phyloP scores from a whole-genome alignment of 164 flowering plant genomes.

The Echeveria elegans region DNA sequence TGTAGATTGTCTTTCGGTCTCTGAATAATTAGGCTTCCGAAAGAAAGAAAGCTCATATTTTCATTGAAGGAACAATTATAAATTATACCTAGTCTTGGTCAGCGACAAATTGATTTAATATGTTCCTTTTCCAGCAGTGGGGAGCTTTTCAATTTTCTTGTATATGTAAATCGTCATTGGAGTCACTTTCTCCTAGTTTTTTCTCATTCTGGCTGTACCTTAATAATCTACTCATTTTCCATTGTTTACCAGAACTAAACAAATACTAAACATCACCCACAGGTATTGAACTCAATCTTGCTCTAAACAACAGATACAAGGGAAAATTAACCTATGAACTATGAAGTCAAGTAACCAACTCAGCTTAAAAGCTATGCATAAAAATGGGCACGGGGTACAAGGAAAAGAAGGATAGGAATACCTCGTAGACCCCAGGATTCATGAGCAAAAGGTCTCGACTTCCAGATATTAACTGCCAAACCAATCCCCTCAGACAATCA shows the following conservation, averaged over 20 bases:
- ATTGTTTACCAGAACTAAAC: neutral
- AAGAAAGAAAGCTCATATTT: too few relatives aligned
- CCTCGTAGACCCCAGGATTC: constrained; percentile 99
- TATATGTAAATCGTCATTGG: too few relatives aligned
- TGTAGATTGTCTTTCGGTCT: too few relatives aligned
- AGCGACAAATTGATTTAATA: too few relatives aligned
- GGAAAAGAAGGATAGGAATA: constrained; percentile 18
- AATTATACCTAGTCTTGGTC: neutral
- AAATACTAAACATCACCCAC: neutral
- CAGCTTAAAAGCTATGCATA: neutral
- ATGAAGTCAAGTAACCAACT: constrained; percentile 1
- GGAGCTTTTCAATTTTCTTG: too few relatives aligned
- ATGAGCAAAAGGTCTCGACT: constrained; percentile 90
- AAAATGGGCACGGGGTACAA: neutral
- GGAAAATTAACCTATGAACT: neutral
- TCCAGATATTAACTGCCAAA: constrained; percentile 98
- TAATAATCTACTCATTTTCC: neutral
- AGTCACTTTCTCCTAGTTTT: too few relatives aligned
- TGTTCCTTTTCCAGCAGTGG: too few relatives aligned
- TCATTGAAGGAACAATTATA: too few relatives aligned
- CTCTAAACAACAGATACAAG: too few relatives aligned
- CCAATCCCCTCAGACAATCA: constrained; percentile 93
- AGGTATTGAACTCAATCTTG: neutral
- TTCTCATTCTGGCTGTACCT: too few relatives aligned
- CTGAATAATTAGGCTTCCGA: too few relatives aligned